These are phyloP conservation scores for Monilinia aucupariae DNA, from an alignment of 2,329 filamentous ascomycete species.

Conservation along the genomic window DNA sequence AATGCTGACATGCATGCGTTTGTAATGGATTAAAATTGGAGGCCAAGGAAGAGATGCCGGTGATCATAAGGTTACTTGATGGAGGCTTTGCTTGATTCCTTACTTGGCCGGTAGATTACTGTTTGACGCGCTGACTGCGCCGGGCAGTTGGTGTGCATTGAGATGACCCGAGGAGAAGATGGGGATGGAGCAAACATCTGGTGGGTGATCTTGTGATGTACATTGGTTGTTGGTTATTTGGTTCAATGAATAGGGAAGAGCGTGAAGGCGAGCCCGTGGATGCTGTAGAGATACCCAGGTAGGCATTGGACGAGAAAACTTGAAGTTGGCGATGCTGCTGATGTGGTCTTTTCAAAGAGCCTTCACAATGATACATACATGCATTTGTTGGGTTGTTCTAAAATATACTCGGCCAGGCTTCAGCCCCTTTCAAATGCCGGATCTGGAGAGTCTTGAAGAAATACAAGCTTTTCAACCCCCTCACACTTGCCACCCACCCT, in stretches of 20 bases:
- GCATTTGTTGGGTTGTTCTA: not conserved
- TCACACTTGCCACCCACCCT: not conserved
- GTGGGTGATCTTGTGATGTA: not conserved
- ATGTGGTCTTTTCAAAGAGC: not conserved
- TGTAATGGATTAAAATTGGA: not conserved
- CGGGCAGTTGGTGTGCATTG: not conserved
- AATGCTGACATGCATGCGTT: constrained; percentile 9
- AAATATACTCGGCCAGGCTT: not conserved
- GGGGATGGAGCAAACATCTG: not conserved
- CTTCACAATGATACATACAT: not conserved
- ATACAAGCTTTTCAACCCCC: not conserved
- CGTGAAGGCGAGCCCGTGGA: not conserved
- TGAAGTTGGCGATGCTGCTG: constrained; percentile 6
- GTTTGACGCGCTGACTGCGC: not conserved
- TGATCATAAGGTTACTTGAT: not conserved
- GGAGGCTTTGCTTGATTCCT: not conserved
- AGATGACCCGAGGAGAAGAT: not conserved
- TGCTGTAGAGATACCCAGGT: not conserved
- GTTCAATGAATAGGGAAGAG: not conserved
- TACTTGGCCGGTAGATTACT: not conserved
- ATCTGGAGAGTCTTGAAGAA: constrained; percentile 1
- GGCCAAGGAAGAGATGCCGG: constrained; percentile 2
- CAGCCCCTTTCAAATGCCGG: constrained; percentile 1
- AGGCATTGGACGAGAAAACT: not conserved
- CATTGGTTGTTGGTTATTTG: not conserved